Percentiles rank a stretch among this genome's conserved stretches.
phyloP scores from a whole-genome alignment of 148 eudicot genomes.

The Rhododendron molle region DNA sequence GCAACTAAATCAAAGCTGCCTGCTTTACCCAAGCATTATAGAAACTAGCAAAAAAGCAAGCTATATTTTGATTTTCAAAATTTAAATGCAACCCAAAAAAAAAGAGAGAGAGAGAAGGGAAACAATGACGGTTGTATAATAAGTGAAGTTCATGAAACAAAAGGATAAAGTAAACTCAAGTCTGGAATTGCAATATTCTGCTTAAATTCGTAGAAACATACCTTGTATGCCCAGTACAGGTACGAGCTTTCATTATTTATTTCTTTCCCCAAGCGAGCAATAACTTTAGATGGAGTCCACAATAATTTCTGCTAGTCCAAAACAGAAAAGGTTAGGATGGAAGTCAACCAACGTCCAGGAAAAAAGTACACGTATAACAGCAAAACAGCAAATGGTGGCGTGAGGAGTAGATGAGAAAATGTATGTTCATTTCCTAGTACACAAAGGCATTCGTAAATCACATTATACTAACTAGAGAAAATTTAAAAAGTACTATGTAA shows the following conservation, averaged over 20 bases:
- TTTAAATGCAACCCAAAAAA: not conserved
- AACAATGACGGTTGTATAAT: not conserved
- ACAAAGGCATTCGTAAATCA: not conserved
- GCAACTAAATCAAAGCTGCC: not conserved
- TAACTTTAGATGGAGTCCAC: conserved; percentile 92
- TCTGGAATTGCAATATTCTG: not conserved
- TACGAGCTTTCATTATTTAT: conserved; percentile 86
- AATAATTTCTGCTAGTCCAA: conserved; percentile 45
- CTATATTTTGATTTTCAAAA: not conserved
- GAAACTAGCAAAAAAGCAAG: not conserved
- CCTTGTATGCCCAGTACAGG: conserved; percentile 94
- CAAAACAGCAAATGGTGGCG: not conserved
- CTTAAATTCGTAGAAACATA: conserved; percentile 12
- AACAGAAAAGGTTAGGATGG: not conserved
- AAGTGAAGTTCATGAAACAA: not conserved
- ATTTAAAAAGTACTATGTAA: no score
- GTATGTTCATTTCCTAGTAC: not conserved
- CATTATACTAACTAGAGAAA: not conserved
- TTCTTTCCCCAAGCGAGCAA: conserved; percentile 94
- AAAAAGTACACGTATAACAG: not conserved
- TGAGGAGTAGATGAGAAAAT: not conserved
- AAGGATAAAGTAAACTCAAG: not conserved
- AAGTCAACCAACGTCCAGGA: not conserved
- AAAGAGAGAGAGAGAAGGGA: no score
- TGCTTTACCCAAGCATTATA: not conserved